These are phyloP conservation scores for Bruguiera hainesii DNA, from an alignment of 441 rosid genomes.

Conservation along the genomic window DNA sequence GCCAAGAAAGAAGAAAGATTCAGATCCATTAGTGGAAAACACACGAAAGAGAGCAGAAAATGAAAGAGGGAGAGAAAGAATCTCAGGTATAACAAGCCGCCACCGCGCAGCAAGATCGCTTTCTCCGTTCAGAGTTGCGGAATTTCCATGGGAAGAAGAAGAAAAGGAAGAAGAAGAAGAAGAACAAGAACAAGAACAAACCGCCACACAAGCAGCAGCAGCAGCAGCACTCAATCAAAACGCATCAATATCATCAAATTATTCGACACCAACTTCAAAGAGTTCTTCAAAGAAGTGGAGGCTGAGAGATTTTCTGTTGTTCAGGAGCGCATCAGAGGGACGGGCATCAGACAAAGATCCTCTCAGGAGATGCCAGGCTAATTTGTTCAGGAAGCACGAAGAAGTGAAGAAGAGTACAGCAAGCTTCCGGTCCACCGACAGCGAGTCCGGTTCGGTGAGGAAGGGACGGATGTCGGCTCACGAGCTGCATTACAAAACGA, in stretches of 20 bases:
- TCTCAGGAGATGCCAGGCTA: slow-evolving; percentile 37
- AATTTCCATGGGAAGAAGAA: slow-evolving; percentile 76
- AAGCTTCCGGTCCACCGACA: slow-evolving; percentile 37
- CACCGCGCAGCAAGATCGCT: slow-evolving; percentile 54
- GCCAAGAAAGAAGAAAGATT: slow-evolving; percentile 44
- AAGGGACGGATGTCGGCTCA: slow-evolving; percentile 61
- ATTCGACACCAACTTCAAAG: slow-evolving; percentile 25
- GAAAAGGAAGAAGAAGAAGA: slow-evolving; percentile 28
- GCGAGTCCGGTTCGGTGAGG: slow-evolving; percentile 28
- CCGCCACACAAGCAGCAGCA: slow-evolving; percentile 18
- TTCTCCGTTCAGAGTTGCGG: slow-evolving; percentile 72
- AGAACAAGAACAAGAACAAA: not conserved
- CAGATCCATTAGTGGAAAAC: slow-evolving; percentile 31
- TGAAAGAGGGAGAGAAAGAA: slow-evolving; percentile 43
- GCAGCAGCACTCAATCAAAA: slow-evolving; percentile 21
- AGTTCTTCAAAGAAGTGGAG: slow-evolving; percentile 72
- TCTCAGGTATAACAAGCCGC: slow-evolving; percentile 31
- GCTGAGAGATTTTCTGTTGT: slow-evolving; percentile 62
- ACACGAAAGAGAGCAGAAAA: slow-evolving; percentile 35
- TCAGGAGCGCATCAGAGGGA: slow-evolving; percentile 91
- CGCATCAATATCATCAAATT: slow-evolving; percentile 6
- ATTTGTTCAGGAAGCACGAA: slow-evolving; percentile 37
- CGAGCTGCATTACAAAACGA: slow-evolving; percentile 72
- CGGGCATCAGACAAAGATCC: slow-evolving; percentile 60
- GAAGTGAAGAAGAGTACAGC: slow-evolving; percentile 42